Conservation (phyloP, 192 early-diverging fungal species). For the Dimargaris xerosporica region DNA sequence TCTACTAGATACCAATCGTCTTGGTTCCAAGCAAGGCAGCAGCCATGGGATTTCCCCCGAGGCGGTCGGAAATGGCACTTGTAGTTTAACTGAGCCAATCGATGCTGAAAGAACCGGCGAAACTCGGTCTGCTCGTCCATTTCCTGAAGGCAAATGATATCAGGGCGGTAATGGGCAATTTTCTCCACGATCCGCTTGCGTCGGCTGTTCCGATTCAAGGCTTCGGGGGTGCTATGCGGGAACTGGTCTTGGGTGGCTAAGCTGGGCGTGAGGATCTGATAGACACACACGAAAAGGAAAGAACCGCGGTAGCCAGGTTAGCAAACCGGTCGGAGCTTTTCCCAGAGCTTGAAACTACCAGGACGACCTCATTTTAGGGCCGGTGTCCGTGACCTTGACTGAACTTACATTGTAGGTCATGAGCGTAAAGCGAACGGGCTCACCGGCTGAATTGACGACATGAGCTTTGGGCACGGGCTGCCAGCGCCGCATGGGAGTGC, state of each 20-base stretch:
- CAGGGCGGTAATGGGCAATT: slow-evolving; percentile 24
- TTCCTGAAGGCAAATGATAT: slow-evolving; percentile 44
- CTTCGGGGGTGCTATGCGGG: slow-evolving; percentile 31
- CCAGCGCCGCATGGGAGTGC: background rate
- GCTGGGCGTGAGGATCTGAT: slow-evolving; percentile 31
- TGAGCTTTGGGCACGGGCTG: background rate
- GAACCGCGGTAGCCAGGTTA: background rate
- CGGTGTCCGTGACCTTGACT: too few relatives aligned
- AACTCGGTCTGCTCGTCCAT: slow-evolving; percentile 16
- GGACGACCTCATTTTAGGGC: too few relatives aligned
- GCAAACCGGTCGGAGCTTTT: background rate
- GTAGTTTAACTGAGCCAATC: background rate
- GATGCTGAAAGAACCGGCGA: background rate
- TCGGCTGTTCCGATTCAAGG: slow-evolving; percentile 35
- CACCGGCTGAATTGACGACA: background rate
- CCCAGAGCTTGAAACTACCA: slow-evolving; percentile 1
- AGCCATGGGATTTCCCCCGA: background rate
- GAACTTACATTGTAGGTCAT: slow-evolving; percentile 36
- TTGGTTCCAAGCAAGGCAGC: background rate
- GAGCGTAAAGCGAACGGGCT: slow-evolving; percentile 17
- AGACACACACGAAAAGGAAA: background rate
- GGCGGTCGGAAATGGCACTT: background rate
- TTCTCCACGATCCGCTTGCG: slow-evolving; percentile 27
- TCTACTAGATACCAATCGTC: background rate
- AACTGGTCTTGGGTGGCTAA: slow-evolving; percentile 35